These are phyloP conservation scores for Combretum micranthum DNA, from an alignment of 345 rosid species.

Conservation along the genomic window DNA sequence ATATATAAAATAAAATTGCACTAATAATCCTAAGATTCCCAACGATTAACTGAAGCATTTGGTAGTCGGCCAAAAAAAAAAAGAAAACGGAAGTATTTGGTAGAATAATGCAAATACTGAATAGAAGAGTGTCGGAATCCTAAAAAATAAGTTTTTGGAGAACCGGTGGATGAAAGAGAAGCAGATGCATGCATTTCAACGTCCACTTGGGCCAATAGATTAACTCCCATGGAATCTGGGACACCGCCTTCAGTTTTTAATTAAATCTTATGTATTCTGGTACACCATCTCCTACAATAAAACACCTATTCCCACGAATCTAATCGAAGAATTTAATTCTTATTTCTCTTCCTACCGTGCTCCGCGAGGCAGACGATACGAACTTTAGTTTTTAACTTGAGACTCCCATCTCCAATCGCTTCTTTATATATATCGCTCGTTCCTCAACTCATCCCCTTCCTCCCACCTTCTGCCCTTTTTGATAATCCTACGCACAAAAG, in stretches of 20 bases:
- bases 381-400: not conserved
- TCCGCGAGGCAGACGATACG: constrained; percentile 21
- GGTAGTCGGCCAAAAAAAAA: too few species aligned
- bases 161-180: not conserved
- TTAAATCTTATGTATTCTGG: too few species aligned
- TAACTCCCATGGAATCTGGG: constrained; percentile 8
- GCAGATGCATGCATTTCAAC: not conserved
- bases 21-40: too few species aligned
- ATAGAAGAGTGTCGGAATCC: not conserved
- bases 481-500: not conserved
- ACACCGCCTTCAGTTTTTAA: constrained; percentile 13
- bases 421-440: constrained; percentile 3
- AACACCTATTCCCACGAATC: constrained; percentile 1
- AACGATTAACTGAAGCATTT: too few species aligned
- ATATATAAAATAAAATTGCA: too few species aligned
- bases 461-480: not conserved
- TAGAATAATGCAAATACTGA: too few species aligned
- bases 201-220: not conserved
- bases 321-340: not conserved
- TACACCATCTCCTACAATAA: too few species aligned
- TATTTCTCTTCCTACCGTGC: not conserved
- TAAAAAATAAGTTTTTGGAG: not conserved
- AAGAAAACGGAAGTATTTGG: too few species aligned
- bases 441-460: not conserved
- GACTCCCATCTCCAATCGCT: not conserved